phyloP scores from a whole-genome alignment of 1,284 basidiomycete species.

The Volvariella volvacea region DNA sequence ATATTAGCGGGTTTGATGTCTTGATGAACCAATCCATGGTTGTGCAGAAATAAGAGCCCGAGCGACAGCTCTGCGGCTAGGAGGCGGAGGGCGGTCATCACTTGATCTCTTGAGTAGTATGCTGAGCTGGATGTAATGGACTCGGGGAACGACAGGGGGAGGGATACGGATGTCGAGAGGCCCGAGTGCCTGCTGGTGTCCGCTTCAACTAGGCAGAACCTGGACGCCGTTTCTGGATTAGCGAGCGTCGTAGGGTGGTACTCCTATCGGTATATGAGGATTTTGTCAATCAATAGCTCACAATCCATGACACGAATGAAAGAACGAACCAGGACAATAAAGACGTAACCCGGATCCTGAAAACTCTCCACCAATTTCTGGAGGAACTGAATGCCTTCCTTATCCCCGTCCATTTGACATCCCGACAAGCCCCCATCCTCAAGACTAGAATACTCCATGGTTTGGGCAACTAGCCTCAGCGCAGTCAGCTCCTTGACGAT shows the following conservation, averaged over 20 bases:
- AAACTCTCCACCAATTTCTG: neutral
- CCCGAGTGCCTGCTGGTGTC: conserved; percentile 17
- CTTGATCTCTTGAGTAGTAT: neutral
- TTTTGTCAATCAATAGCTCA: too few species aligned
- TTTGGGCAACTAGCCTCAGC: neutral
- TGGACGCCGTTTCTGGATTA: conserved; percentile 32
- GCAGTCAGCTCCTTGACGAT: neutral
- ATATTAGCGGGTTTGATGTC: conserved; percentile 28
- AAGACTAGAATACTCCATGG: neutral
- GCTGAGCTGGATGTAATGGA: neutral
- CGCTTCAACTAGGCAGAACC: conserved; percentile 30
- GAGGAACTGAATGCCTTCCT: neutral
- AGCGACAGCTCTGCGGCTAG: conserved; percentile 58
- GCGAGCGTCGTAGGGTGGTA: conserved; percentile 22
- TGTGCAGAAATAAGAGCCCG: conserved; percentile 58
- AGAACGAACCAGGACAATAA: neutral
- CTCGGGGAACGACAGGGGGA: too few species aligned
- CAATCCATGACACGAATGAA: too few species aligned
- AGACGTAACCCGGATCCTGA: neutral
- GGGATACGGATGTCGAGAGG: neutral
- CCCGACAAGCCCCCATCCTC: neutral
- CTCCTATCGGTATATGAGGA: conserved; percentile 13
- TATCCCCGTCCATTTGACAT: neutral
- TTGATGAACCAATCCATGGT: conserved; percentile 38
- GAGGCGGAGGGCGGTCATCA: conserved; percentile 38